phyloP scores from a whole-genome alignment of 2,329 filamentous ascomycete genomes.

The Aaosphaeria pasadenensis region DNA sequence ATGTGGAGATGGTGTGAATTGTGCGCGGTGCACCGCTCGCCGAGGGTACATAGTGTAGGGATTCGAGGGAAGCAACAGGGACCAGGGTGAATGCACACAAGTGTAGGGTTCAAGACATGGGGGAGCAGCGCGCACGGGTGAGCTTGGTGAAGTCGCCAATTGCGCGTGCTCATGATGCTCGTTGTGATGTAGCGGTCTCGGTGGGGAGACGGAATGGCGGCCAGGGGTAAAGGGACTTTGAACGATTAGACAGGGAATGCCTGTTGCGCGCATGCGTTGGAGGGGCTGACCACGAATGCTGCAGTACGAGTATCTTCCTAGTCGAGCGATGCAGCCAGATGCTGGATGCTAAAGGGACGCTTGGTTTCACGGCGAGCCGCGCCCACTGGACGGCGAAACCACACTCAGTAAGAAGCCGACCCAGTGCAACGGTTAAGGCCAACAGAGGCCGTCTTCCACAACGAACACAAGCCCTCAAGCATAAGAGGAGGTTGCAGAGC shows the following conservation, averaged over 20 bases:
- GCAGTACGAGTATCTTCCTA: too few relatives aligned
- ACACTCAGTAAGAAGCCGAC: slow-evolving; percentile 12
- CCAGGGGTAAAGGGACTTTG: background rate
- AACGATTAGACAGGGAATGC: background rate
- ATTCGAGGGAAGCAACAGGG: slow-evolving; percentile 13
- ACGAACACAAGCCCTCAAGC: slow-evolving; percentile 21
- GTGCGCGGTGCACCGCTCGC: slow-evolving; percentile 24
- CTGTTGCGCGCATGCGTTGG: too few relatives aligned
- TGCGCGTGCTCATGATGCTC: slow-evolving; percentile 4
- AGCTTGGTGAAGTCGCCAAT: slow-evolving; percentile 2
- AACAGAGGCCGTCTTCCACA: slow-evolving; percentile 13
- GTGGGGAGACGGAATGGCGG: background rate
- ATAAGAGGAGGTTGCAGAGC: background rate
- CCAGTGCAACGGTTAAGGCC: slow-evolving; percentile 28
- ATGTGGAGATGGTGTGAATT: slow-evolving; percentile 35
- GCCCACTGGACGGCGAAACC: slow-evolving; percentile 21
- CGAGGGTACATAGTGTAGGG: slow-evolving; percentile 3
- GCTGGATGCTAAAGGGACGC: background rate
- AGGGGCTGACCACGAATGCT: too few relatives aligned
- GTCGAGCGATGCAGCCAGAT: too few relatives aligned
- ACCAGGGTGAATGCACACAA: slow-evolving; percentile 23
- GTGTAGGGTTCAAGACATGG: slow-evolving; percentile 4
- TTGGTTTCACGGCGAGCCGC: background rate
- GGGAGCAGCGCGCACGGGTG: background rate
- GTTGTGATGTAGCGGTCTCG: slow-evolving; percentile 19